Evolutionary conservation across 306 rosid genomes (phyloP).

Genomic region (Begonia masoniana): DNA sequence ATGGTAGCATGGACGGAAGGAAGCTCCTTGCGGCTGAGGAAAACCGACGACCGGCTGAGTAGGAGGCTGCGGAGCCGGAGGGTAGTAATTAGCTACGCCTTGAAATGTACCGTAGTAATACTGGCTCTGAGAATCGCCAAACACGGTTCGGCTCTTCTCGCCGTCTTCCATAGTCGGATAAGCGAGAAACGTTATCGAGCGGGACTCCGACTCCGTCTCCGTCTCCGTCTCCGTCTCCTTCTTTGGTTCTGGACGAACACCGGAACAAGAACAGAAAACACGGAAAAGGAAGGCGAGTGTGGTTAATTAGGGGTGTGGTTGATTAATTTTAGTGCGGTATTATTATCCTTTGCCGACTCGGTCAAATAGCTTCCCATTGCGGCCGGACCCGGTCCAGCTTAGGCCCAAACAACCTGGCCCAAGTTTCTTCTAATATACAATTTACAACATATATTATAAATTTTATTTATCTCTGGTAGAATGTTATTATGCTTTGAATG

Average conservation of each 20-base stretch:
- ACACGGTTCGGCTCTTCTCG: conserved; percentile 23
- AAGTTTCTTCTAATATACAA: no score
- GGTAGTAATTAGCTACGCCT: conserved; percentile 64
- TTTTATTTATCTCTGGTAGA: no score
- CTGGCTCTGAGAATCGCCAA: conserved; percentile 22
- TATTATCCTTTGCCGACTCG: no score
- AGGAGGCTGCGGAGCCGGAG: conserved; percentile 24
- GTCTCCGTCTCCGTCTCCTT: background rate
- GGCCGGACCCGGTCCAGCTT: no score
- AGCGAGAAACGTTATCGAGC: conserved; percentile 1
- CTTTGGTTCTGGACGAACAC: background rate
- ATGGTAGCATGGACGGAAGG: conserved; percentile 13
- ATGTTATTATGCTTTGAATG: no score
- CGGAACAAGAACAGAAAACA: background rate
- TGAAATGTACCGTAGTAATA: conserved; percentile 78
- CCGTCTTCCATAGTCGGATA: conserved; percentile 32
- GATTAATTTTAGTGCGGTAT: no score
- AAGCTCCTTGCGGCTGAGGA: conserved; percentile 27
- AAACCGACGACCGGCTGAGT: conserved; percentile 29
- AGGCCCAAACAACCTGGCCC: no score
- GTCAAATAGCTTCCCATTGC: no score
- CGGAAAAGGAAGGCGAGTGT: background rate
- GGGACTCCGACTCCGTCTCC: background rate
- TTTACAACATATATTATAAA: no score
- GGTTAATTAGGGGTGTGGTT: background rate